Percentiles rank a stretch among this genome's conserved stretches.
These are phyloP conservation scores for Graphilbum sp. DNA, from an alignment of 2,329 filamentous ascomycete species.

Conservation along the genomic window DNA sequence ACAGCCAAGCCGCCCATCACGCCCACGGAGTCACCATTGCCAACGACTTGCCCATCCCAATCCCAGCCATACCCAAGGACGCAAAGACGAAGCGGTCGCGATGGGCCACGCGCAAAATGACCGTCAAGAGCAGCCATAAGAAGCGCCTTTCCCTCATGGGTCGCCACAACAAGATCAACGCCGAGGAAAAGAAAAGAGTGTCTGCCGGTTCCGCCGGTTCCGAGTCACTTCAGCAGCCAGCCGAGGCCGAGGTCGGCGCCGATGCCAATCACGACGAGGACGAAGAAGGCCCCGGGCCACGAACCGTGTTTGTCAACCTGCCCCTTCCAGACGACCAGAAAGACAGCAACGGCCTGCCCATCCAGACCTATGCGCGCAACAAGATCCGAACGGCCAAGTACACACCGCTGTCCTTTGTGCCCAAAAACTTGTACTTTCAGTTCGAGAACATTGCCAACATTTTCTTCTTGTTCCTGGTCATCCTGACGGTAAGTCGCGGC, in stretches of 20 bases:
- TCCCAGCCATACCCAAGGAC: too few relatives aligned
- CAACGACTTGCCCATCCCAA: slow-evolving; percentile 13
- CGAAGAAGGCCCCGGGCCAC: slow-evolving; percentile 24
- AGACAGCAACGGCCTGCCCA: slow-evolving; percentile 66
- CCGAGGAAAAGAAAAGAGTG: slow-evolving; percentile 53
- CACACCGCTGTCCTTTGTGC: slow-evolving; percentile 83
- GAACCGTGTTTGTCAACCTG: slow-evolving; percentile 72
- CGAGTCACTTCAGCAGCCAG: slow-evolving; percentile 15
- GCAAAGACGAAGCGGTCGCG: slow-evolving; percentile 55
- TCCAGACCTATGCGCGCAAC: slow-evolving; percentile 62
- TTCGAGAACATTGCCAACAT: slow-evolving; percentile 98
- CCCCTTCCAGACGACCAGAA: slow-evolving; percentile 58
- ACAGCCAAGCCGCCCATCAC: slow-evolving; percentile 2
- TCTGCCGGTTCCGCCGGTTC: slow-evolving; percentile 19
- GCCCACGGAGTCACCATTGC: slow-evolving; percentile 8
- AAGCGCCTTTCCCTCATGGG: slow-evolving; percentile 76
- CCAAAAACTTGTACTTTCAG: slow-evolving; percentile 94
- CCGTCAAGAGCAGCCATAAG: slow-evolving; percentile 53
- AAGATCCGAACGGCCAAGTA: slow-evolving; percentile 98
- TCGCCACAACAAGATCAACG: slow-evolving; percentile 46
- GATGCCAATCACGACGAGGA: slow-evolving; percentile 20
- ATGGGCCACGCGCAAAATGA: slow-evolving; percentile 90
- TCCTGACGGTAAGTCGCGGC: slow-evolving; percentile 61
- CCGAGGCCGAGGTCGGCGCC: slow-evolving; percentile 18
- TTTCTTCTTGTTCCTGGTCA: slow-evolving; percentile 94